Base-by-base conservation (phyloP, 441 rosid genomes). In the Eruca vesicaria region DNA sequence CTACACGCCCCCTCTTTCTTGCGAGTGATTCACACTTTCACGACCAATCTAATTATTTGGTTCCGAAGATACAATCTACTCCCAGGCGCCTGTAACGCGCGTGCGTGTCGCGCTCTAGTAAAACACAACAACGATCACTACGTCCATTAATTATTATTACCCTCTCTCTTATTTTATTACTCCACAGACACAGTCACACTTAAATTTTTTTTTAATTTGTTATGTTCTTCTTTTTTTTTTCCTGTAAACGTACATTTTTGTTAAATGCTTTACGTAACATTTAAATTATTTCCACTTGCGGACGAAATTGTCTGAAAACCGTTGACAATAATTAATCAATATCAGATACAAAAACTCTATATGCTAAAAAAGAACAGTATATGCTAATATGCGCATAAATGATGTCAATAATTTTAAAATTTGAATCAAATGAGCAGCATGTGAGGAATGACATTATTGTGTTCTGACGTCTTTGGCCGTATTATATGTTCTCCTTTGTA, bases 11-110 rank as follows among this genome's bases (percentile, higher is more conserved):
- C 28, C 36, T 1, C 16, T 63, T 69, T 11, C 23, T 6, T 8
- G 72, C 75, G 63, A 63, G 63, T 73, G 71, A 15, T 61, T 61
- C 5, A 1, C 12, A 21, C 19, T 15, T 21, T 32, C 62, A 58
- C 67, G 75, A 73, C 81, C 75, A 57, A 69, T n/a, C 41, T 68
- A 64, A 68, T 78, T 10, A 78, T 78, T 72, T 52, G 73, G 73
- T 67, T 67, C 69, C 14, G 52, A 6, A 6, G 6, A 26, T n/a
- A n/a, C 28, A 56, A 19, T 36, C 10, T 41, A 7, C 0, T 7
- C 58, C 18, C 52, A 63, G 52, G 70, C 76, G 75, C 21, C 1
- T 45, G 4, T 9, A n/a, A 28, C 3, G 41, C 79, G 69, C 64
- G 79, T 69, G 70, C 3, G 57, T 11, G 1, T 32, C 53, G 21